Evolutionary conservation across 768 basidiomycete species (phyloP), one percentile per base, ranked within the genome.

Genomic region (Collybiopsis confluens): DNA sequence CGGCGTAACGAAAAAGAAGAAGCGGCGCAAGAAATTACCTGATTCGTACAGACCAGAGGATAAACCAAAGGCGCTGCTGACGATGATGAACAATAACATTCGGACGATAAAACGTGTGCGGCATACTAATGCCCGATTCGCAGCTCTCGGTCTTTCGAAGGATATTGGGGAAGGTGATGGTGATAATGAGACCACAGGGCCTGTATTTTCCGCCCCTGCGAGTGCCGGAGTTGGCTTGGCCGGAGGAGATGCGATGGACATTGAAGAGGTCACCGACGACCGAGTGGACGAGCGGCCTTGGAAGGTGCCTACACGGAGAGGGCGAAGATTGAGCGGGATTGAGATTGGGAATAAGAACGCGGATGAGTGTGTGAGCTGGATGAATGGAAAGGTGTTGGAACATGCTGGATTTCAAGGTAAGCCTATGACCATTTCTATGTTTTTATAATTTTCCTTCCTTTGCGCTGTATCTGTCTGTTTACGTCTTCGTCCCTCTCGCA

Each of bases 401-500:
- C 95, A 97, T 73, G 77, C 79, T 45, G 94, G 94, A 2, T 97
- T 97, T 63, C 95, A 97, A 76, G 91, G 93, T 88, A 54, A 54
- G 83, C 69, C 54, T 15, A 28, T 33, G 10, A 20, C 15, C 6
- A 16, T 40, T 40, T 20, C 4, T 40, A 40, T 6, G 4, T 49
- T 18, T 6, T 44, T 10, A 4, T 52, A 20, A 8, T 40, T 6
- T n/a, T 40, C 6, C 38, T 7, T 15, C 38, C n/a, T n/a, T 16
- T 20, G 38, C 16, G 16, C 18, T 16, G n/a, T n/a, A n/a, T n/a
- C n/a, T 20, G 38, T 7, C 4, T 15, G 8, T 40, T 5, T 20
- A 40, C 18, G 38, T 40, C 13, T 16, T 9, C 38, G 38, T 40
- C 4, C 18, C 13, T n/a, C n/a, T n/a, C n/a, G n/a, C n/a, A n/a